A percentile compares a stretch with the other conserved stretches of the same genome.
phyloP scores from a whole-genome alignment of 2,329 filamentous ascomycete species.

The Mycogone perniciosa region DNA sequence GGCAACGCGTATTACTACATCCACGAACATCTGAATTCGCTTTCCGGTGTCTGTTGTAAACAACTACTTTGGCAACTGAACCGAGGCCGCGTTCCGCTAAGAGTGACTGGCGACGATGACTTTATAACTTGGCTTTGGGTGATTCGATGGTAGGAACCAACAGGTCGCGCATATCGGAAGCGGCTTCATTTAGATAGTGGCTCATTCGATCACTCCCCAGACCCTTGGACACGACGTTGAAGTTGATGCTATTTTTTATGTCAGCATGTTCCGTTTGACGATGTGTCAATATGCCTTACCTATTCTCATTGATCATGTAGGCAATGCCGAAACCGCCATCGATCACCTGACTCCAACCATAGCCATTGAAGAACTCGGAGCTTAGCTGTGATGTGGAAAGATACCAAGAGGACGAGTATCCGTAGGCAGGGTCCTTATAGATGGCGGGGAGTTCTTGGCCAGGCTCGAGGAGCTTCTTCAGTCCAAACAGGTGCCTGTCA shows the following conservation, averaged over 20 bases:
- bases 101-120: not conserved
- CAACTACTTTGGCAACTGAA: too few species aligned
- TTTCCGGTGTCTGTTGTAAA: too few species aligned
- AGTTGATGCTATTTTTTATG: constrained; percentile 65
- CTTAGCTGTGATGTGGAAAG: constrained; percentile 84
- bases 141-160: constrained; percentile 72
- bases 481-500: constrained; percentile 91
- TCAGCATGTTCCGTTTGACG: not conserved
- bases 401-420: constrained; percentile 83
- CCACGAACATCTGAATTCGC: too few species aligned
- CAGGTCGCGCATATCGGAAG: constrained; percentile 80
- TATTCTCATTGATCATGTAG: constrained; percentile 99
- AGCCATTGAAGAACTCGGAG: constrained; percentile 97
- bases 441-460: constrained; percentile 77
- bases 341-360: constrained; percentile 97
- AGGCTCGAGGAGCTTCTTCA: constrained; percentile 81
- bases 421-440: constrained; percentile 79
- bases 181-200: constrained; percentile 91
- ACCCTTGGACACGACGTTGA: constrained; percentile 94
- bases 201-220: constrained; percentile 89
- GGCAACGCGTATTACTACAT: too few species aligned
- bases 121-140: constrained; percentile 81
- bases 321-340: constrained; percentile 95
- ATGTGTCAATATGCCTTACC: constrained; percentile 38
- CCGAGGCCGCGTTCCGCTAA: too few species aligned